These are phyloP conservation scores for Penicillium cosmopolitanum DNA, from an alignment of 495 filamentous ascomycete genomes.

Conservation along the genomic window DNA sequence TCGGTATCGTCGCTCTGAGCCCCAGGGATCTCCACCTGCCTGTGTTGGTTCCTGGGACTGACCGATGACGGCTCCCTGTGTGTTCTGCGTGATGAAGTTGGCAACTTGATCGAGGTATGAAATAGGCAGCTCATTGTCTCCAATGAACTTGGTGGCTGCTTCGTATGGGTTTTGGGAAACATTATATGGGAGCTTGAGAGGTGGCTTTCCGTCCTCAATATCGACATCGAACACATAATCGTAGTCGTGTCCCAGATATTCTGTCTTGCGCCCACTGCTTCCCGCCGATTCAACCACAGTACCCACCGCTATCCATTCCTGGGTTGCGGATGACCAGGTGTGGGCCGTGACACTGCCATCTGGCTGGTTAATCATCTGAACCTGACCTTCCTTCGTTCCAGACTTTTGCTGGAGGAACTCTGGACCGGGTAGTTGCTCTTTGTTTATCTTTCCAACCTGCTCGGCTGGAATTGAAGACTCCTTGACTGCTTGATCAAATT, in stretches of 20 bases:
- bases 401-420: slow-evolving; percentile 79
- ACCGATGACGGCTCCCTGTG: slow-evolving; percentile 81
- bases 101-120: slow-evolving; percentile 92
- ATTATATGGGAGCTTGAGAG: slow-evolving; percentile 93
- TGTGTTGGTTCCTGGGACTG: slow-evolving; percentile 47
- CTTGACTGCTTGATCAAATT: slow-evolving; percentile 81
- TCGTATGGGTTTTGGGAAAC: slow-evolving; percentile 91
- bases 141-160: slow-evolving; percentile 87
- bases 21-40: slow-evolving; percentile 70
- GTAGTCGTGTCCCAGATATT: slow-evolving; percentile 85
- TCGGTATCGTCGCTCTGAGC: slow-evolving; percentile 74
- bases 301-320: slow-evolving; percentile 83
- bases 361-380: slow-evolving; percentile 83
- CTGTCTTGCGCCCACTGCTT: slow-evolving; percentile 73
- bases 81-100: slow-evolving; percentile 90
- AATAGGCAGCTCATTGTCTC: slow-evolving; percentile 87
- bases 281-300: slow-evolving; percentile 90
- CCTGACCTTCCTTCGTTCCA: slow-evolving; percentile 91
- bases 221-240: slow-evolving; percentile 99
- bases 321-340: slow-evolving; percentile 71
- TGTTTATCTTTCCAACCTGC: slow-evolving; percentile 79
- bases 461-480: slow-evolving; percentile 85
- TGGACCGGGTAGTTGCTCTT: slow-evolving; percentile 83
- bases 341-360: slow-evolving; percentile 80
- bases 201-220: slow-evolving; percentile 92